A percentile compares a stretch with the other conserved stretches of the same genome.
Conservation (phyloP, 768 basidiomycete species). For the Mycena metata region DNA sequence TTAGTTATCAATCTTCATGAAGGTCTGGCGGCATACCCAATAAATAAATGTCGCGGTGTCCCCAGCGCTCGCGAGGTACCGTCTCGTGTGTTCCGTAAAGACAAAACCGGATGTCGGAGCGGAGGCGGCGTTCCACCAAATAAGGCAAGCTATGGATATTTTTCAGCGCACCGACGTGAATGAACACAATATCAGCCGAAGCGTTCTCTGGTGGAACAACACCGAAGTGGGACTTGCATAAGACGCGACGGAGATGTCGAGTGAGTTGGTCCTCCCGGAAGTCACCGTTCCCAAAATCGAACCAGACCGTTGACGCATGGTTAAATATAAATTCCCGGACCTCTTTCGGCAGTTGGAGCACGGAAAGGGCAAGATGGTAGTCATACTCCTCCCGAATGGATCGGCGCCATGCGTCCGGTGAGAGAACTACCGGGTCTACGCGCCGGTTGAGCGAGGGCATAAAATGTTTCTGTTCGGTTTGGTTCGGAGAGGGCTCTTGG, state of each 20-base stretch:
- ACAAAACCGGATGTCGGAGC: conserved; percentile 20
- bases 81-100: conserved; percentile 19
- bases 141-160: conserved; percentile 13
- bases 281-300: not conserved
- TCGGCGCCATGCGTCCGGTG: conserved; percentile 1
- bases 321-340: not conserved
- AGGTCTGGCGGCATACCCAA: not conserved
- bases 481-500: not conserved
- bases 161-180: conserved; percentile 24
- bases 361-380: conserved; percentile 13
- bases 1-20: too few species aligned
- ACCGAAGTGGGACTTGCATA: not conserved
- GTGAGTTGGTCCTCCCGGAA: conserved; percentile 5
- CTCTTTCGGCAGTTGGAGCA: not conserved
- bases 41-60: conserved; percentile 14
- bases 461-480: not conserved
- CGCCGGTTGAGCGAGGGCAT: not conserved
- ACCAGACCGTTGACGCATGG: conserved; percentile 12
- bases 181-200: conserved; percentile 6
- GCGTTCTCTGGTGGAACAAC: not conserved
- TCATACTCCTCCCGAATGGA: conserved; percentile 1
- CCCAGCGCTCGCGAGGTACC: conserved; percentile 16
- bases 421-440: not conserved
- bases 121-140: conserved; percentile 14
- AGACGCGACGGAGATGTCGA: not conserved